Conservation (phyloP, 768 basidiomycete species). For the Lenzites betulinus region DNA sequence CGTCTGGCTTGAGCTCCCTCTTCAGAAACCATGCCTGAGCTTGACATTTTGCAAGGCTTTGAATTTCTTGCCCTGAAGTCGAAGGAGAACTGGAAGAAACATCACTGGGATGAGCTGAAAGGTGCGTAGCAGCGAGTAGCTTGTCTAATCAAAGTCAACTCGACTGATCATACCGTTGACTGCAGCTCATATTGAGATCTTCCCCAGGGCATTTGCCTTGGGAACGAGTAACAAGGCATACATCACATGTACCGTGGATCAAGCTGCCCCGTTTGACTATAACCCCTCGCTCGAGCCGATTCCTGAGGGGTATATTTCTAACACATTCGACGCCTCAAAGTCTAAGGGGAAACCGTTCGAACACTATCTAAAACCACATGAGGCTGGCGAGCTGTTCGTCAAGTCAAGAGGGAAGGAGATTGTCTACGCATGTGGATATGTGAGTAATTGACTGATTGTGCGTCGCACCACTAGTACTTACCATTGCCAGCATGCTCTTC, state of each 20-base stretch:
- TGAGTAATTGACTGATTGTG: background rate
- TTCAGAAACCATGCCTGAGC: constrained; percentile 4
- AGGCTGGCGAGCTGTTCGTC: background rate
- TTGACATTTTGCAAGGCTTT: background rate
- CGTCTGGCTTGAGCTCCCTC: too few species aligned
- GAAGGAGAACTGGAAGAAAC: background rate
- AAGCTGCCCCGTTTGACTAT: background rate
- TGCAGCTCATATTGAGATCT: background rate
- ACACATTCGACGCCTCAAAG: background rate
- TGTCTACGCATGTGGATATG: background rate
- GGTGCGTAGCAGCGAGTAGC: background rate
- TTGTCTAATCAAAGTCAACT: background rate
- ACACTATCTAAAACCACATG: background rate
- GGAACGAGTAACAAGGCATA: background rate
- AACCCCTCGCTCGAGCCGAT: background rate
- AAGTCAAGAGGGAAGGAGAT: background rate
- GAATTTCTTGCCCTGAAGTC: background rate
- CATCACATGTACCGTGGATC: background rate
- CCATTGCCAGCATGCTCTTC: background rate
- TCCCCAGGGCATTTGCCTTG: background rate
- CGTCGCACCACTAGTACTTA: background rate
- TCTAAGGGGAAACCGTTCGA: background rate
- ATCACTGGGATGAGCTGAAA: background rate
- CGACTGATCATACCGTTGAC: too few species aligned
- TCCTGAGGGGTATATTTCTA: background rate